Base-by-base conservation (phyloP, 2,329 filamentous ascomycete genomes). In the Epichloe amarillans region DNA sequence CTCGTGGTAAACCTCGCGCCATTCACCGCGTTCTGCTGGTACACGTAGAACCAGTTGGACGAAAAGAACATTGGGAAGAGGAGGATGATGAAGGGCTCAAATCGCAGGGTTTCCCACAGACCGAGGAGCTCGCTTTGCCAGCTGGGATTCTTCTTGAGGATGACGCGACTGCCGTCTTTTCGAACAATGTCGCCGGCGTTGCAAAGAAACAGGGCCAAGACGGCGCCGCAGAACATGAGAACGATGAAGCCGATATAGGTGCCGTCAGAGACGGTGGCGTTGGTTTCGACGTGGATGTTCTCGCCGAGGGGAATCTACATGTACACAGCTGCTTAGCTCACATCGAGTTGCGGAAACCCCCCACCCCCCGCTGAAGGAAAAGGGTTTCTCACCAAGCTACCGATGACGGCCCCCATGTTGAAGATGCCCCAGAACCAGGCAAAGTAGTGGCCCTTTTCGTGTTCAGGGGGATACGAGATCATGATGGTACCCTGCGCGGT, bases 371-470 rank as follows among this genome's bases (percentile, higher is more conserved):
- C 7, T 6, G 5, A 36, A 5, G 35, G 12, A 15, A 17, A 14
- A 30, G 7, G 3, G 26, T 1, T 8, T 30, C 26, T 30, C 26
- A 74, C 69, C 60, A 83, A 68, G 61, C 83, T 82, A 55, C 90
- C 90, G 65, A 96, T 88, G 54, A 95, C 89, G 60, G 83, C 89
- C 59, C 90, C 90, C 53, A 90, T 68, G 68, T 95, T 95, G 76
- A 95, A 96, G 61, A 96, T 94, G 65, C 89, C 82, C 90, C 90
- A 95, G 70, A 95, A 95, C 72, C 82, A 83, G 54, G 86, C 86
- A 65, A 95, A 95, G 66, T 89, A 95, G 53, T 83, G 82, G 43
- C 90, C 90, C 74, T 95, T 95, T 56, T 80, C 79, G 36, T 79
- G 67, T 69, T 95, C 90, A 19, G 73, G 2, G 2, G 89, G 89